These are phyloP conservation scores for Porphyra umbilicalis DNA, from an alignment of 31 red algal genomes.

Conservation along the genomic window DNA sequence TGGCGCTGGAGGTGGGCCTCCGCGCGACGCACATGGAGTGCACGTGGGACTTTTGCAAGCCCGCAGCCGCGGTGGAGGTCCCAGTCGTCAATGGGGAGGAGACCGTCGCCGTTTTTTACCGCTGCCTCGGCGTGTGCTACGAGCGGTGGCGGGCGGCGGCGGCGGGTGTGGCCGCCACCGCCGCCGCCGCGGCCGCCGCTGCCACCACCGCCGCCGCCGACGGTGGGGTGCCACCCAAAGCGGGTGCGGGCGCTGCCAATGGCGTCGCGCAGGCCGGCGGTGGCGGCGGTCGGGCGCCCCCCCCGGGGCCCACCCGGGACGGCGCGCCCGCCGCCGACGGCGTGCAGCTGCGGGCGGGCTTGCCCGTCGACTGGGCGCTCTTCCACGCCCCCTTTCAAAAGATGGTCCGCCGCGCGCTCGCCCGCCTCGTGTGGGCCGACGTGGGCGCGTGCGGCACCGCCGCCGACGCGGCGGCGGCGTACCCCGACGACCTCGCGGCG, in stretches of 20 bases:
- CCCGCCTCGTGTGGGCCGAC: conserved; percentile 62
- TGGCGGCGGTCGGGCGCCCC: background rate
- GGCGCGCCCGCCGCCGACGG: background rate
- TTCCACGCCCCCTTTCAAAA: conserved; percentile 98
- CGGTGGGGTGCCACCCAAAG: background rate
- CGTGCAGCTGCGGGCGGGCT: conserved; percentile 7
- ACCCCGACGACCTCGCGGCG: background rate
- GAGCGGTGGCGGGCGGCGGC: conserved; percentile 30
- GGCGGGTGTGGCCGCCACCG: background rate
- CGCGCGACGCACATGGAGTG: conserved; percentile 64
- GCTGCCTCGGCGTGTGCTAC: conserved; percentile 81
- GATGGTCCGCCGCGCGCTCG: conserved; percentile 88
- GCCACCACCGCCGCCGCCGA: no score
- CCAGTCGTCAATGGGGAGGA: conserved; percentile 80
- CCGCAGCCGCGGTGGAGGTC: conserved; percentile 54
- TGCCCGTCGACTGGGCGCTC: conserved; percentile 50
- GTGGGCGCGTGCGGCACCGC: background rate
- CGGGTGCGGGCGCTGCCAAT: background rate
- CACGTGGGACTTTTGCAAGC: conserved; percentile 96
- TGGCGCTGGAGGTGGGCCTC: conserved; percentile 59
- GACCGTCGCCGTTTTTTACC: conserved; percentile 77
- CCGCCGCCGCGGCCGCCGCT: background rate
- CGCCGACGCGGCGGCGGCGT: background rate
- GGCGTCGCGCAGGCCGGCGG: background rate
- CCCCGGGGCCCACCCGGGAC: no score